These are phyloP conservation scores for Vanilla planifolia DNA, from an alignment of 106 monocot species.

Conservation along the genomic window DNA sequence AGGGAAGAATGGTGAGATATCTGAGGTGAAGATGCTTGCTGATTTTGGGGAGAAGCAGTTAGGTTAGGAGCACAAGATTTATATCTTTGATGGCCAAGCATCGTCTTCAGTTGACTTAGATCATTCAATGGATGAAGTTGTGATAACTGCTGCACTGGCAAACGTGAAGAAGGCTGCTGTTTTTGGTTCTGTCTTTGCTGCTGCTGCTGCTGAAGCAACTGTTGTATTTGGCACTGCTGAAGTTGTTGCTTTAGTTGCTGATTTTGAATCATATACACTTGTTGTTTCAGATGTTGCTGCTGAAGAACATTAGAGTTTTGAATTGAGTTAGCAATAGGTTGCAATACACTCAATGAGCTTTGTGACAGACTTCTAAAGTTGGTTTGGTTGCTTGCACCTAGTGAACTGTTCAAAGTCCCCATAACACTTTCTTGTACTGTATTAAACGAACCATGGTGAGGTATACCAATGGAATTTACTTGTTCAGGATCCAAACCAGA, in stretches of 20 bases:
- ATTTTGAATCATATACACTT: constrained; percentile 26
- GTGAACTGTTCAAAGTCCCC: constrained; percentile 38
- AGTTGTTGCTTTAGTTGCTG: constrained; percentile 48
- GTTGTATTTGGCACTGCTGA: constrained; percentile 46
- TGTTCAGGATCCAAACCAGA: constrained; percentile 37
- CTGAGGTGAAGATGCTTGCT: constrained; percentile 83
- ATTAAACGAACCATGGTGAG: constrained; percentile 40
- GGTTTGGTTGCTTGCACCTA: constrained; percentile 35
- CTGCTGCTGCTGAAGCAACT: constrained; percentile 32
- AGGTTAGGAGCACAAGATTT: constrained; percentile 54
- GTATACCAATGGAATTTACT: constrained; percentile 36
- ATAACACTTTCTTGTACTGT: constrained; percentile 43
- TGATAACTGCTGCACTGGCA: constrained; percentile 38
- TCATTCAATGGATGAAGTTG: constrained; percentile 71
- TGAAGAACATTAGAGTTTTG: constrained; percentile 47
- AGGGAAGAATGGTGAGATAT: constrained; percentile 93
- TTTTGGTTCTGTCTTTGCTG: constrained; percentile 42
- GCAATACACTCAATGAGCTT: constrained; percentile 32
- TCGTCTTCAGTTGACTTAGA: constrained; percentile 55
- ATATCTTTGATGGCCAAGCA: constrained; percentile 53
- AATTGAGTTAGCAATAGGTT: constrained; percentile 27
- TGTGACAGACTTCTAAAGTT: constrained; percentile 37
- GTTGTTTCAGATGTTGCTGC: constrained; percentile 53
- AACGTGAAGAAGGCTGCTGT: constrained; percentile 41
- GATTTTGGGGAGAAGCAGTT: constrained; percentile 78